phyloP scores from a whole-genome alignment of 225 moss, liverwort and hornwort genomes.

The Pleurozium schreberi region DNA sequence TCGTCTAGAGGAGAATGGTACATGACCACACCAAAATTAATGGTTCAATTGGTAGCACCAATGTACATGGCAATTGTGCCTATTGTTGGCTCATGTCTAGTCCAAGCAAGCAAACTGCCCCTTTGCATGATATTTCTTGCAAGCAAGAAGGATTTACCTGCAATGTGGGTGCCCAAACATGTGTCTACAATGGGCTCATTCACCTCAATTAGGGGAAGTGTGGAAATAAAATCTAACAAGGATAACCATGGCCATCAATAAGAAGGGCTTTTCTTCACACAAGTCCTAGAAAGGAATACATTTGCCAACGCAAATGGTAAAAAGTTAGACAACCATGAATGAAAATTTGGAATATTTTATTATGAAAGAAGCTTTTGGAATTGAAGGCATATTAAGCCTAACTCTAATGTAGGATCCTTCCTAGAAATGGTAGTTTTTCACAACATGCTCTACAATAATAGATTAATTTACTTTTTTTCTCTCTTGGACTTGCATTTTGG shows the following conservation, averaged over 20 bases:
- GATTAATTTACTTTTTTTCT: background rate
- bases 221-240: background rate
- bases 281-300: too few species aligned
- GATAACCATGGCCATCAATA: too few species aligned
- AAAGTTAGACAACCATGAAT: background rate
- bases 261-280: background rate
- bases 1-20: slow-evolving; percentile 40
- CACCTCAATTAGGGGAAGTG: background rate
- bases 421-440: background rate
- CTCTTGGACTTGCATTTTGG: background rate
- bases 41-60: background rate
- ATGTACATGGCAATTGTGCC: background rate
- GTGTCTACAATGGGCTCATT: background rate
- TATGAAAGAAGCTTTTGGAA: background rate
- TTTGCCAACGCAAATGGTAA: background rate
- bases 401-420: background rate
- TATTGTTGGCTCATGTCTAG: background rate
- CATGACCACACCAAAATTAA: background rate
- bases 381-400: too few species aligned
- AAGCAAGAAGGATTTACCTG: background rate
- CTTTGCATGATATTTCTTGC: too few species aligned
- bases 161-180: background rate
- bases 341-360: background rate
- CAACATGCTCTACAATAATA: too few species aligned
- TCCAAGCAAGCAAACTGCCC: background rate